Evolutionary conservation across 2,329 filamentous ascomycete species (phyloP).

Genomic region (Penicillium brasilianum): DNA sequence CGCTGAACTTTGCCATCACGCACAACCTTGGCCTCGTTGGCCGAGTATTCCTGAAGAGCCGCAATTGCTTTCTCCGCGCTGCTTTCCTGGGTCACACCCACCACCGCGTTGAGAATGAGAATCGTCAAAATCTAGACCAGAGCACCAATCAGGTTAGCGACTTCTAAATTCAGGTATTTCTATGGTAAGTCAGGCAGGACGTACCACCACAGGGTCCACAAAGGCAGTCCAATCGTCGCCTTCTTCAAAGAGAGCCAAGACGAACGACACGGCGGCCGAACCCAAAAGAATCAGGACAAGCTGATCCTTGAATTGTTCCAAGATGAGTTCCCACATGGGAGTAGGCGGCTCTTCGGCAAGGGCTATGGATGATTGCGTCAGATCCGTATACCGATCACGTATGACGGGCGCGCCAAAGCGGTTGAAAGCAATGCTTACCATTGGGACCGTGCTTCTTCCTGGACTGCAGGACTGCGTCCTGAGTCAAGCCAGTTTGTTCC

Average conservation of each 20-base stretch:
- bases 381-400: conserved; percentile 13
- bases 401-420: background rate
- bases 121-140: conserved; percentile 83
- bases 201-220: conserved; percentile 90
- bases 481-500: conserved; percentile 57
- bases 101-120: conserved; percentile 92
- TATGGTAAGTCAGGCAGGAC: conserved; percentile 44
- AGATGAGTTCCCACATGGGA: conserved; percentile 91
- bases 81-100: conserved; percentile 97
- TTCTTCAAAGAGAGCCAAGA: conserved; percentile 89
- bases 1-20: conserved; percentile 80
- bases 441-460: conserved; percentile 60
- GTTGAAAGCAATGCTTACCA: conserved; percentile 48
- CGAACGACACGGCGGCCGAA: conserved; percentile 91
- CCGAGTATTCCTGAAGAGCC: conserved; percentile 97
- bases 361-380: conserved; percentile 52
- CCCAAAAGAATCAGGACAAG: conserved; percentile 92
- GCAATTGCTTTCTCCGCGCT: conserved; percentile 98
- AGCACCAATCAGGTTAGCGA: conserved; percentile 22
- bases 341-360: conserved; percentile 91
- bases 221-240: conserved; percentile 96
- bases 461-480: conserved; percentile 52
- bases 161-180: background rate
- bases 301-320: conserved; percentile 99
- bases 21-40: conserved; percentile 93